Base-by-base conservation (phyloP, 768 basidiomycete genomes). In the Leccinum broughii region DNA sequence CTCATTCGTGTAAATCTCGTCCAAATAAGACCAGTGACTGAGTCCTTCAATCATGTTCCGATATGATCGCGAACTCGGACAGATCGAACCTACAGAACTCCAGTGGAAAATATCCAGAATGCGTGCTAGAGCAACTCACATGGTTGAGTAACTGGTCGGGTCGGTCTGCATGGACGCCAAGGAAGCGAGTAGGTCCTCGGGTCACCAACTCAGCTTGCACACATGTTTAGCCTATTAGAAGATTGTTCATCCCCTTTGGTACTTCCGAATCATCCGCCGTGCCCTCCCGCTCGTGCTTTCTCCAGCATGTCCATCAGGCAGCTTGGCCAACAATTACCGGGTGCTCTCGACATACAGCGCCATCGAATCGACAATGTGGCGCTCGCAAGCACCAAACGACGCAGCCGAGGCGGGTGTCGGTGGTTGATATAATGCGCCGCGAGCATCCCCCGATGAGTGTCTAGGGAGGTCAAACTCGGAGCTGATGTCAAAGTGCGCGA, bases 361-460 rank as follows among this genome's bases (percentile, higher is more conserved):
- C 56, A 73, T 66, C 9, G 4, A 34, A 34, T 14, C 34, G 75
- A 76, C 9, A 75, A 72, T 0, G 74, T 71, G 0, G 73, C 67
- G 32, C 74, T 77, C 6, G 71, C 67, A 17, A 78, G 63, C 28
- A 78, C 69, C 1, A 79, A 62, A 9, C 68, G 76, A 50, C 69
- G 74, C 11, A 83, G 60, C 0, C 80, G 80, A 0, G 55, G 24
- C 3, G 81, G 81, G n/a, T 77, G 72, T 13, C 72, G 70, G 15
- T 71, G 64, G 39, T 76, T 69, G 7, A 65, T 80, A 53, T 78
- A 81, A 41, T 80, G 76, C 6, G 72, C 62, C 0, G 73, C 82
- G 9, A 86, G 73, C 72, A 83, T 83, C 1, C 80, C 83, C 85
- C 84, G 84, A 85, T 5, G 82, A 84, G 52, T 86, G 85, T 0